Conservation (phyloP, 495 filamentous ascomycete species). For the Schizothecium vesticola region DNA sequence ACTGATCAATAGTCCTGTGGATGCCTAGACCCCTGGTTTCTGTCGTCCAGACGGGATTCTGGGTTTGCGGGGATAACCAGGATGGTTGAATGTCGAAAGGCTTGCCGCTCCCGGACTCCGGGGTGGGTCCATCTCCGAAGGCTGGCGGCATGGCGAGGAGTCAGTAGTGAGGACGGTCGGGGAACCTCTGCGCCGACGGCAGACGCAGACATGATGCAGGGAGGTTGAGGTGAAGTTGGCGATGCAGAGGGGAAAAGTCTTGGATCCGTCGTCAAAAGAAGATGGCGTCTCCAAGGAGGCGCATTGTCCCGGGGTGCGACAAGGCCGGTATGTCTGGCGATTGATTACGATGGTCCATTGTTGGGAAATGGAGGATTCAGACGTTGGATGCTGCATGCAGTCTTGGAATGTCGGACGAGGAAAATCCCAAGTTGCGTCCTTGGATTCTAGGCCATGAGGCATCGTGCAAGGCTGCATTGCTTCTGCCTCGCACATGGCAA, state of each 20-base stretch:
- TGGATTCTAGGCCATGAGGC: slow-evolving; percentile 15
- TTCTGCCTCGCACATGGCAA: neutral
- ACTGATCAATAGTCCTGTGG: neutral
- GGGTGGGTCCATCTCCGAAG: neutral
- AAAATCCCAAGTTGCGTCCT: slow-evolving; percentile 8
- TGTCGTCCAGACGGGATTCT: neutral
- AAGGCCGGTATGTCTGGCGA: neutral
- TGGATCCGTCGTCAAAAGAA: neutral
- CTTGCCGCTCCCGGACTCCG: neutral
- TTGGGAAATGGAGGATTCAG: neutral
- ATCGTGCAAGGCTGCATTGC: neutral
- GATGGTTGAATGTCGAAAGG: neutral
- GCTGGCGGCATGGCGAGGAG: neutral
- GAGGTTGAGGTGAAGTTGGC: neutral
- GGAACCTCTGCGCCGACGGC: neutral
- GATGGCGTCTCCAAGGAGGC: neutral
- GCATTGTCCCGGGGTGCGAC: neutral
- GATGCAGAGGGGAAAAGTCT: neutral
- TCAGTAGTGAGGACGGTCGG: neutral
- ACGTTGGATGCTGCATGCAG: neutral
- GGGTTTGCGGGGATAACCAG: neutral
- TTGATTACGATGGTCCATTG: neutral
- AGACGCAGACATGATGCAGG: neutral
- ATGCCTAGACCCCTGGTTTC: neutral
- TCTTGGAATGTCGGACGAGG: neutral